Conservation (phyloP, 352 stramenopile species). For the Globisporangium nodosum region DNA sequence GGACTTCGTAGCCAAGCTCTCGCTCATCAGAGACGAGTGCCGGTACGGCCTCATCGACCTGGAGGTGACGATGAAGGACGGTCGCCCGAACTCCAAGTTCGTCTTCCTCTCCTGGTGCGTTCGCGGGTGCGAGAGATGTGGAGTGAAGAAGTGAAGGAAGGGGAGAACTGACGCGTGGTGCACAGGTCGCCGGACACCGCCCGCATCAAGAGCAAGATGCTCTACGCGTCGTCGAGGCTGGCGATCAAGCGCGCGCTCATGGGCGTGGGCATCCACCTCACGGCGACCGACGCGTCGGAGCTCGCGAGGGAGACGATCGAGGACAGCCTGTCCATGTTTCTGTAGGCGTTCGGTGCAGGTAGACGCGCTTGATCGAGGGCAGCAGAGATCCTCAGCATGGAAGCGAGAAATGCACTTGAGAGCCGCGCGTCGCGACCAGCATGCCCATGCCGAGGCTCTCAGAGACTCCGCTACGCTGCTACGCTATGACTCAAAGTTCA, state of each 20-base stretch:
- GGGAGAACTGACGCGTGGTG: neutral
- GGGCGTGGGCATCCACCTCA: slow-evolving; percentile 94
- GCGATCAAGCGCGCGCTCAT: slow-evolving; percentile 90
- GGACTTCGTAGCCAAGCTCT: slow-evolving; percentile 81
- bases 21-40: slow-evolving; percentile 72
- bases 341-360: slow-evolving; percentile 39
- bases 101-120: slow-evolving; percentile 89
- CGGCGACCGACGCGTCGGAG: slow-evolving; percentile 89
- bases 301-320: slow-evolving; percentile 75
- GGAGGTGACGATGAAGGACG: slow-evolving; percentile 87
- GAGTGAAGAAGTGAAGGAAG: neutral
- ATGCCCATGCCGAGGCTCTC: no score
- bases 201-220: slow-evolving; percentile 93
- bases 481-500: no score
- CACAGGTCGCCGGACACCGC: slow-evolving; percentile 89
- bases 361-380: no score
- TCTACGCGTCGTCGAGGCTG: slow-evolving; percentile 94
- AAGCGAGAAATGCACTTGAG: no score
- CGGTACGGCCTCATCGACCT: slow-evolving; percentile 88
- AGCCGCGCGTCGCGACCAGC: no score
- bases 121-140: no score
- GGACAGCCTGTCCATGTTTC: slow-evolving; percentile 81
- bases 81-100: slow-evolving; percentile 86
- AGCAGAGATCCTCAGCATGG: no score
- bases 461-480: no score